Evolutionary conservation across 2,329 filamentous ascomycete species (phyloP).

Genomic region (Ascochyta lentis): DNA sequence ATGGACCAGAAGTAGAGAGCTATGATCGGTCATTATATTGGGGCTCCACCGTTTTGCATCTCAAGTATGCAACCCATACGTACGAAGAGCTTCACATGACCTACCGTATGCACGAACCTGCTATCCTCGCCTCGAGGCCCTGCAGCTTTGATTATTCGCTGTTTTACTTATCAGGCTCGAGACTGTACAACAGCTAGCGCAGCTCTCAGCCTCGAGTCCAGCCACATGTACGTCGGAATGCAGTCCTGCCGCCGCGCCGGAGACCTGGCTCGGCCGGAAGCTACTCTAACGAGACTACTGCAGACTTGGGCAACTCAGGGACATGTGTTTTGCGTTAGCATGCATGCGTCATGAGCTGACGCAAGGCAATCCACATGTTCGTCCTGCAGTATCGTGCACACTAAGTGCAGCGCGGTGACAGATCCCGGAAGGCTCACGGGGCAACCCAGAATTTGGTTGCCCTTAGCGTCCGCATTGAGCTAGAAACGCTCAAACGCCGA

Average conservation of each 20-base stretch:
- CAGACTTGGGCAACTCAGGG: neutral
- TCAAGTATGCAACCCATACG: neutral
- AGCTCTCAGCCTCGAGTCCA: slow-evolving; percentile 1
- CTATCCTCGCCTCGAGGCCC: slow-evolving; percentile 3
- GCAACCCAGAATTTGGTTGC: slow-evolving; percentile 2
- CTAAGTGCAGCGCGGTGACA: neutral
- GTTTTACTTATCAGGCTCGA: slow-evolving; percentile 1
- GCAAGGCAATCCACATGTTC: slow-evolving; percentile 5
- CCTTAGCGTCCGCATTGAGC: slow-evolving; percentile 7
- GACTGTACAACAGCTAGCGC: slow-evolving; percentile 1
- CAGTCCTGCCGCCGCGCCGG: neutral
- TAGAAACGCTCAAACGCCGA: slow-evolving; percentile 6
- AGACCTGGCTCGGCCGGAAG: neutral
- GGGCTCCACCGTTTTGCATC: slow-evolving; percentile 12
- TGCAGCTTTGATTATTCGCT: neutral
- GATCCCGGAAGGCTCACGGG: neutral
- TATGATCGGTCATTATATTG: slow-evolving; percentile 1
- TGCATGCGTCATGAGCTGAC: slow-evolving; percentile 7
- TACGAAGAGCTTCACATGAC: neutral
- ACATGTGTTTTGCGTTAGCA: neutral
- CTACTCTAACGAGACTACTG: neutral
- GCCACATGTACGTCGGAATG: slow-evolving; percentile 10
- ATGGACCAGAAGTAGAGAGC: neutral
- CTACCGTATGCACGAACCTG: neutral
- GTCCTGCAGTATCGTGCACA: neutral